Evolutionary conservation across 768 basidiomycete species (phyloP).

Genomic region (Russula olivacea): DNA sequence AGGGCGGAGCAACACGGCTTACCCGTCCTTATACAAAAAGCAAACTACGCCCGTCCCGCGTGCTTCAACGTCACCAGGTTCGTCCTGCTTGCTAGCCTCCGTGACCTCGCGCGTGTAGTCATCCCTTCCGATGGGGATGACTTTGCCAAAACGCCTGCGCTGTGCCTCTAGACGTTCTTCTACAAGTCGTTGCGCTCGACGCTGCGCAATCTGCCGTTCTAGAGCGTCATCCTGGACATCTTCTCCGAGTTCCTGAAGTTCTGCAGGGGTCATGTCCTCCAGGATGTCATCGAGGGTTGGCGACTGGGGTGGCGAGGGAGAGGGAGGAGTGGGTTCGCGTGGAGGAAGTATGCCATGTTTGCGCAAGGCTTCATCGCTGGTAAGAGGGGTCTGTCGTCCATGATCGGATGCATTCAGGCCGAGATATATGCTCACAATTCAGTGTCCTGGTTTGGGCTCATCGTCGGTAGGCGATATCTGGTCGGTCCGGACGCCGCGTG

Average conservation of each 20-base stretch:
- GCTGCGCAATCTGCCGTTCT: conserved; percentile 63
- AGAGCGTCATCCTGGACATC: conserved; percentile 72
- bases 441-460: conserved; percentile 88
- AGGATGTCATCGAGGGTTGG: conserved; percentile 65
- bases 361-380: conserved; percentile 87
- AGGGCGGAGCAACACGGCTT: conserved; percentile 31
- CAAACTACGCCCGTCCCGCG: conserved; percentile 90
- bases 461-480: conserved; percentile 2
- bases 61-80: conserved; percentile 56
- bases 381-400: conserved; percentile 15
- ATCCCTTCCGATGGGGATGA: conserved; percentile 85
- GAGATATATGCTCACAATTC: conserved; percentile 68
- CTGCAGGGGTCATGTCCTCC: conserved; percentile 53
- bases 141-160: conserved; percentile 69
- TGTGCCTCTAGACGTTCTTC: conserved; percentile 55
- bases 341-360: conserved; percentile 90
- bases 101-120: conserved; percentile 96
- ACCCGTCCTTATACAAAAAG: conserved; percentile 95
- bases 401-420: background rate
- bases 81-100: conserved; percentile 73
- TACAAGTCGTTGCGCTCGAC: conserved; percentile 55
- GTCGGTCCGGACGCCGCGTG: background rate
- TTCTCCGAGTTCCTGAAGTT: conserved; percentile 64
- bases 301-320: conserved; percentile 78
- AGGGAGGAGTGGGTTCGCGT: conserved; percentile 55